Base-by-base conservation (phyloP, 2,329 filamentous ascomycete genomes). In the Hysterium pulicare region DNA sequence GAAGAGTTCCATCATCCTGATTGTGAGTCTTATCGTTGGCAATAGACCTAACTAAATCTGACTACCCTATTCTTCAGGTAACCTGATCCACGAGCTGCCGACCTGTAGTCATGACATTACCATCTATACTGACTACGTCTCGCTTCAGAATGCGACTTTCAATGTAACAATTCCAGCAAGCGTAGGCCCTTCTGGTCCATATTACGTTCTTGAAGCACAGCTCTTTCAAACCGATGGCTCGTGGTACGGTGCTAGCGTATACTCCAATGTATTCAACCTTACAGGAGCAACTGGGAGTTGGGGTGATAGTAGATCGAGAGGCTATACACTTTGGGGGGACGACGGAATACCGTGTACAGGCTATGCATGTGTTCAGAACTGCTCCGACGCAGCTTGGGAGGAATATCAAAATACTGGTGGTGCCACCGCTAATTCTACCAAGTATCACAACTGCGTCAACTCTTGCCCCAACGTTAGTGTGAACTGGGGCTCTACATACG, bases 171-270 rank as follows among this genome's bases (percentile, higher is more conserved):
- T 50, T 16, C 46, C 49, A 13, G 20, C 45, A 20, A 47, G 28
- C 10, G 43, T 53, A 5, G 49, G 51, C 11, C 45, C 48, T 5
- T 48, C 48, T 21, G 51, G 45, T 10, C 38, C 26, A 2, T 41
- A 54, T 28, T 54, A 51, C 30, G 42, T 39, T n/a, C 32, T 54
- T 21, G 23, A 30, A n/a, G 44, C 41, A 17, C 44, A 33, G 7
- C 41, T 45, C 3, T 20, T 48, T 11, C 21, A 48, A 16, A 51
- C 48, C 3, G 50, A 53, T 40, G 50, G 49, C 19, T 45, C 46
- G 13, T 47, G 41, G 19, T 54, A 50, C 23, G 43, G 48, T 17
- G 17, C 38, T 5, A 22, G 19, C n/a, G 33, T 47, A 30, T 42
- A 47, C 5, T 49, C 48, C 1, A 42, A 48, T 30, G 39, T 49